Base-by-base conservation (phyloP, 2,329 filamentous ascomycete genomes). In the Pseudogymnoascus sp. region DNA sequence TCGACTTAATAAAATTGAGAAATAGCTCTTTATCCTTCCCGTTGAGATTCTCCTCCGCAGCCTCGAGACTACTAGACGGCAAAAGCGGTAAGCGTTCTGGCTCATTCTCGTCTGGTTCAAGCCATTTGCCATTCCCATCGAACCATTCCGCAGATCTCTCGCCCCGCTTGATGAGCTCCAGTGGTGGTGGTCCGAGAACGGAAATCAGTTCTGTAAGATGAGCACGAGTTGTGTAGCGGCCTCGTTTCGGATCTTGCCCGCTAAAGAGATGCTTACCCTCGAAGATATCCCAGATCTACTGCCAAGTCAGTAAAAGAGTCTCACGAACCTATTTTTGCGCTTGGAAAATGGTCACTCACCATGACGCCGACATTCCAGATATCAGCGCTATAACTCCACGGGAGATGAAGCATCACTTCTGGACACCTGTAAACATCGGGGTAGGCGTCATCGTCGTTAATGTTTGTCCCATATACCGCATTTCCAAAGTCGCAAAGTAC, bases 401-500 rank as follows among this genome's bases (percentile, higher is more conserved):
- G 1, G 66, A 71, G 67, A 18, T 74, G 67, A 0, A 83, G 62
- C 5, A 82, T 80, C 14, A 82, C 77, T 65, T 83, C 76, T 0
- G 75, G 75, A 1, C 74, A 71, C 54, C 77, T 67, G 66, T 79
- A 79, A 4, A 75, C 63, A 26, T 75, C 65, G 0, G 77, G 77
- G 62, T 79, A 77, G 0, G 76, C 66, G 39, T 76, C 73, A 12
- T 75, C 68, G 2, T 57, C 29, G 54, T 78, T 76, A 5, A 75
- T 59, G 18, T 57, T 18, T 11, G 74, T 73, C 2, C 77, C 76
- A 0, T n/a, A 0, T 4, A 79, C 70, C 2, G 78, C 79, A 0
- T 77, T 77, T 10, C 79, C 79, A 65, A 83, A 80, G 64, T 83
- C 80, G 63, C 79, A 80, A 5, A 81, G 71, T 0, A 80, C 71